These are phyloP conservation scores for Arthrobotrys conoides DNA, from an alignment of 2,329 filamentous ascomycete genomes.

Conservation along the genomic window DNA sequence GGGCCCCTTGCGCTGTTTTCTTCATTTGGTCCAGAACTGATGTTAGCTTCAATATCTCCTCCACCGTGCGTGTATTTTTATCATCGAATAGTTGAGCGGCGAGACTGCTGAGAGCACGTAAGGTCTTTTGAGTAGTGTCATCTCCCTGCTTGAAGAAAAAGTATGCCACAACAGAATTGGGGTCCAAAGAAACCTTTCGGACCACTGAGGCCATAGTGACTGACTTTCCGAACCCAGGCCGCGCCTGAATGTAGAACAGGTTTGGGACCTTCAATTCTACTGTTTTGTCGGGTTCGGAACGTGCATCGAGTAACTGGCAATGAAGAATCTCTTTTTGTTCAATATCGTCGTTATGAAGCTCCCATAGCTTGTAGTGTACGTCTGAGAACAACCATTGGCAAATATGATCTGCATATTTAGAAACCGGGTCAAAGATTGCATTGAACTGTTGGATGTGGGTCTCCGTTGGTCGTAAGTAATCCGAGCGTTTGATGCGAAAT, in stretches of 20 bases:
- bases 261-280: conserved; percentile 14
- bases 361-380: conserved; percentile 44
- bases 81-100: conserved; percentile 53
- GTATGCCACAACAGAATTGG: conserved; percentile 32
- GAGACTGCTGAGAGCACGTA: conserved; percentile 44
- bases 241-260: conserved; percentile 50
- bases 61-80: conserved; percentile 35
- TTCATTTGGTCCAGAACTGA: conserved; percentile 26
- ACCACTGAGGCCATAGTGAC: conserved; percentile 45
- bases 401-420: conserved; percentile 44
- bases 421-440: conserved; percentile 38
- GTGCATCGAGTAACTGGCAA: conserved; percentile 8
- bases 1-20: neutral
- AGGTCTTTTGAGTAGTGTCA: conserved; percentile 37
- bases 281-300: neutral
- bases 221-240: conserved; percentile 55
- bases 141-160: conserved; percentile 60
- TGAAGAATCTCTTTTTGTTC: conserved; percentile 33
- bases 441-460: conserved; percentile 45
- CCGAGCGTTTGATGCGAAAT: conserved; percentile 26
- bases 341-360: conserved; percentile 24
- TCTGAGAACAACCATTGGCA: conserved; percentile 58
- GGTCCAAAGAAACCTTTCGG: conserved; percentile 22
- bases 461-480: conserved; percentile 37
- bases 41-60: conserved; percentile 40